Base-by-base conservation (phyloP, 2,329 filamentous ascomycete genomes). In the Arthrobotrys sphaeroides region DNA sequence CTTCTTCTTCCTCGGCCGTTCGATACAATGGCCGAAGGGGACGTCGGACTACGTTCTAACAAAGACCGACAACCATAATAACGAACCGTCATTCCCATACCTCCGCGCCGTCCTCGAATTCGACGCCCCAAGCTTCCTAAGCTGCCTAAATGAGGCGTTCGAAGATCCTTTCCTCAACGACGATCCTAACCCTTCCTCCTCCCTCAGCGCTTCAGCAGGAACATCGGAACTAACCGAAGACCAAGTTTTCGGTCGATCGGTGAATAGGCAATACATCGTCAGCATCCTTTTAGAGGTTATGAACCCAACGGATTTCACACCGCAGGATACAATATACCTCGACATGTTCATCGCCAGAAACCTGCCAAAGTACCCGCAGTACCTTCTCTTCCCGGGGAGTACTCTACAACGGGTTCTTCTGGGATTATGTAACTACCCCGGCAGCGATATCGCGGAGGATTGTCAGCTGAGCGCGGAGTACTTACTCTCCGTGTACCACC, bases 281-380 rank as follows among this genome's bases (percentile, higher is more conserved):
- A 94, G 92, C 51, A 96, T 97, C 68, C 84, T 99, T 70, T 86
- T 96, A 9, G 93, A 97, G 81, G 90, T 97, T 26, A 96, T 99
- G 92, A 91, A 90, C 57, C 84, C 88, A 0, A 85, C 87, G 2
- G 88, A 91, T 51, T 98, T 97, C 82, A 87, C 89, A 0, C 83
- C 89, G 0, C 88, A 91, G 75, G 93, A 98, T 80, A 94, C 91
- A 10, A 92, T 99, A 67, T 99, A 97, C 82, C 87, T 99, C 47
- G 93, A 99, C 83, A 99, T 99, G 93, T 99, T 99, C 81, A 91
- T 99, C 81, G 94, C 95, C 16, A 89, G 95, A 67, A 99, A 97
- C 81, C 84, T 99, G 57, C 92, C 96, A 2, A 99, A 99, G 82
- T 99, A 97, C 80, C 93, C 94, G 0, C 94, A 98, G 81, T 97